Conservation (phyloP, 495 filamentous ascomycete genomes). For the Glarea lozoyensis region DNA sequence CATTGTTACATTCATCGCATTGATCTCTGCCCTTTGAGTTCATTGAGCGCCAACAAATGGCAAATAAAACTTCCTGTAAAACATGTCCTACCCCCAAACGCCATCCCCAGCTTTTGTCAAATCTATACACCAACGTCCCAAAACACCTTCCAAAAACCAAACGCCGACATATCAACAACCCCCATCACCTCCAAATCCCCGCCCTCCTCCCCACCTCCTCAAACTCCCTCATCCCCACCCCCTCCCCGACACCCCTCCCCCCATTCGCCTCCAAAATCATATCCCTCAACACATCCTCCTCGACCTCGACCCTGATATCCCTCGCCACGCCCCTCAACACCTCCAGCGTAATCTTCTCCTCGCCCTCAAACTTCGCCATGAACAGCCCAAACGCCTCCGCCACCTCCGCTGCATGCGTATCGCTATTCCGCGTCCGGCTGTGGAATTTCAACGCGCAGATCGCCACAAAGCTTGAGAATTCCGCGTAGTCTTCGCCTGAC, state of each 20-base stretch:
- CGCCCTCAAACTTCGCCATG: constrained; percentile 32
- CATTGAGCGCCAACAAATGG: no score
- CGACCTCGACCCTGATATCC: constrained; percentile 71
- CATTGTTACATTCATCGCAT: no score
- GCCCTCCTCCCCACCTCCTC: constrained; percentile 77
- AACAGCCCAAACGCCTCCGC: constrained; percentile 76
- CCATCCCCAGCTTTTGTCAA: no score
- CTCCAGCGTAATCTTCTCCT: constrained; percentile 57
- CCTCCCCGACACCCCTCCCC: constrained; percentile 57
- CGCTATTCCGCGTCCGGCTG: constrained; percentile 38
- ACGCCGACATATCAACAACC: background rate
- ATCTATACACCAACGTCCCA: no score
- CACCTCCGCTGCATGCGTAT: constrained; percentile 49
- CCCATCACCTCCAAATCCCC: constrained; percentile 45
- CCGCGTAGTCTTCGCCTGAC: constrained; percentile 63
- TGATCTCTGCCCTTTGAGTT: no score
- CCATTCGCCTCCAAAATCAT: constrained; percentile 94
- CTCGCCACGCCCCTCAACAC: constrained; percentile 73
- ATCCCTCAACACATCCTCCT: constrained; percentile 72
- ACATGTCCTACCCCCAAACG: no score
- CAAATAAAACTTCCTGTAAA: no score
- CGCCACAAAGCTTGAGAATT: constrained; percentile 68
- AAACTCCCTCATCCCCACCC: constrained; percentile 73
- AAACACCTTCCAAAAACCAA: background rate
- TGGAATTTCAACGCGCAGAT: constrained; percentile 79